Evolutionary conservation across 306 rosid genomes (phyloP).

Genomic region (Dalbergia cochinchinensis): DNA sequence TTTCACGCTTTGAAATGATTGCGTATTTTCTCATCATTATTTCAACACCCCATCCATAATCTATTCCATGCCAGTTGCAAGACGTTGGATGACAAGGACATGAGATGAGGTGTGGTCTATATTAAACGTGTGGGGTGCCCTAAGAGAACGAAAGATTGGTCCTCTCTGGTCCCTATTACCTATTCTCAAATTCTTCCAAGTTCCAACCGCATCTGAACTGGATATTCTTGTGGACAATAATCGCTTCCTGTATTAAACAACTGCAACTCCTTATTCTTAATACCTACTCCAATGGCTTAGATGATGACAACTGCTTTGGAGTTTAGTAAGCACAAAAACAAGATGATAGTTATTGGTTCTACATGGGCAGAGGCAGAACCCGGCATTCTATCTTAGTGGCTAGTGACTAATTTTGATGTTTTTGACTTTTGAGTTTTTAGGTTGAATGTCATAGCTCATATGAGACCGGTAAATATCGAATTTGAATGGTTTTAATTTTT

Average conservation of each 20-base stretch:
- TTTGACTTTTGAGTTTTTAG: not conserved
- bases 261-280: not conserved
- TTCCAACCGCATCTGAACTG: not conserved
- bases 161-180: not conserved
- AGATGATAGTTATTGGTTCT: not conserved
- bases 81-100: not conserved
- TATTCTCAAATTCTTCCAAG: not conserved
- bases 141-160: not conserved
- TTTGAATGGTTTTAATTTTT: too few relatives aligned
- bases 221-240: not conserved
- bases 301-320: not conserved
- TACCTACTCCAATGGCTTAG: not conserved
- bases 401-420: not conserved
- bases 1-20: not conserved
- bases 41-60: not conserved
- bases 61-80: not conserved
- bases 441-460: too few relatives aligned
- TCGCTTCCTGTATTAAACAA: not conserved
- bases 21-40: not conserved
- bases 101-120: not conserved
- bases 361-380: not conserved
- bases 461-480: too few relatives aligned
- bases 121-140: conserved; percentile 1
- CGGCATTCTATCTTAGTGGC: not conserved
- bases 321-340: not conserved